Base-by-base conservation (phyloP, 2,329 filamentous ascomycete genomes). In the Fusarium annulatum region DNA sequence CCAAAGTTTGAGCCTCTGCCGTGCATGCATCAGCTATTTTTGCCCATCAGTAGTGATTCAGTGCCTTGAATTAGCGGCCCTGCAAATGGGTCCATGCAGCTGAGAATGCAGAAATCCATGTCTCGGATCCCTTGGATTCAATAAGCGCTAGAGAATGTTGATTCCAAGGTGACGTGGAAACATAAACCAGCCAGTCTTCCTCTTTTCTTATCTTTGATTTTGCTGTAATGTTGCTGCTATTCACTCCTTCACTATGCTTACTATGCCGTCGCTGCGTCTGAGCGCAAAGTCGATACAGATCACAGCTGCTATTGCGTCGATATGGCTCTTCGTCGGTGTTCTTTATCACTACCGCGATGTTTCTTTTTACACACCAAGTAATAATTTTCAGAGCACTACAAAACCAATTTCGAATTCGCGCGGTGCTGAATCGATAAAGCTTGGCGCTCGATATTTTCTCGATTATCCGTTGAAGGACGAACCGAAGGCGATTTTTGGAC, bases 401-500 rank as follows among this genome's bases (percentile, higher is more conserved):
- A 58, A 26, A 55, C 23, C 63, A 9, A 66, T 4, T 15, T 52
- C 63, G n/a, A 59, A 30, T 10, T 16, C n/a, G 11, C 62, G 56
- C 14, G 39, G 4, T 21, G 3, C 66, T 4, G 72, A 67, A 23
- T 36, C 64, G 3, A 67, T 73, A 12, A 64, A 46, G 1, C 45
- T 76, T 7, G 67, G 61, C 43, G 75, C 64, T 7, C 75, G 67
- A 15, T 76, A 79, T 42, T 79, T 81, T 33, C 68, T 74, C 49
- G 78, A 80, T 21, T 78, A 77, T 18, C 79, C 79, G 2, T 70
- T 82, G n/a, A 52, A 55, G 0, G 63, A 76, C n/a, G 76, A 81
- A 0, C 81, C 80, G 52, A 80, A 78, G 16, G 72, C 77, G 8
- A 68, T 78, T 5, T 82, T 82, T 59, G 81, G 80, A 42, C 76